Evolutionary conservation across 2,329 filamentous ascomycete species (phyloP).

Genomic region (Balansia obtecta): DNA sequence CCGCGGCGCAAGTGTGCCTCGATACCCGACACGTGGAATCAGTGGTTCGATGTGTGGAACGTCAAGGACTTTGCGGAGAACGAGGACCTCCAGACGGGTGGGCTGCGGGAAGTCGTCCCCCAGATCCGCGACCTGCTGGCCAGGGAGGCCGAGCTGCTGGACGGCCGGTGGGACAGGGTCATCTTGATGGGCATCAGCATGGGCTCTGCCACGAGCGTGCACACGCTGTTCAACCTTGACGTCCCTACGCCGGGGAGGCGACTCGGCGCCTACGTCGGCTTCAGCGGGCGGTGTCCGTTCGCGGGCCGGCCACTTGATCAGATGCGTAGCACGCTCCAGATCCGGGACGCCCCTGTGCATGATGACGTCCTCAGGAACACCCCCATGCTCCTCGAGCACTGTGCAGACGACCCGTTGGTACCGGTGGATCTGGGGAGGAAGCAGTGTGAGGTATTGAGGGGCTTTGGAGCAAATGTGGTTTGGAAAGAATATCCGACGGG

Average conservation of each 20-base stretch:
- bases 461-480: conserved; percentile 24
- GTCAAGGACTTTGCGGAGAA: conserved; percentile 23
- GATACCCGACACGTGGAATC: conserved; percentile 14
- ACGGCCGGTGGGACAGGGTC: conserved; percentile 24
- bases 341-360: conserved; percentile 14
- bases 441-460: conserved; percentile 20
- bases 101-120: conserved; percentile 25
- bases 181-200: conserved; percentile 34
- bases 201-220: conserved; percentile 29
- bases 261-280: conserved; percentile 24
- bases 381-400: conserved; percentile 32
- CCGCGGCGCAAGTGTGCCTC: conserved; percentile 17
- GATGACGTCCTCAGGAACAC: conserved; percentile 24
- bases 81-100: conserved; percentile 29
- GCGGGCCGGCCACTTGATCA: conserved; percentile 15
- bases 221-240: conserved; percentile 23
- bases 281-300: conserved; percentile 26
- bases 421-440: conserved; percentile 22
- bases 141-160: conserved; percentile 22
- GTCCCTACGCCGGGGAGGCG: conserved; percentile 8
- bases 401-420: conserved; percentile 29
- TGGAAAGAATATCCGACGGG: conserved; percentile 30
- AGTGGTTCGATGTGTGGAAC: conserved; percentile 41
- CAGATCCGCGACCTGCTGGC: conserved; percentile 20
- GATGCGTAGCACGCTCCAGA: conserved; percentile 19